These are phyloP conservation scores for Bathelium albidoporum DNA, from an alignment of 495 filamentous ascomycete species.

Conservation along the genomic window DNA sequence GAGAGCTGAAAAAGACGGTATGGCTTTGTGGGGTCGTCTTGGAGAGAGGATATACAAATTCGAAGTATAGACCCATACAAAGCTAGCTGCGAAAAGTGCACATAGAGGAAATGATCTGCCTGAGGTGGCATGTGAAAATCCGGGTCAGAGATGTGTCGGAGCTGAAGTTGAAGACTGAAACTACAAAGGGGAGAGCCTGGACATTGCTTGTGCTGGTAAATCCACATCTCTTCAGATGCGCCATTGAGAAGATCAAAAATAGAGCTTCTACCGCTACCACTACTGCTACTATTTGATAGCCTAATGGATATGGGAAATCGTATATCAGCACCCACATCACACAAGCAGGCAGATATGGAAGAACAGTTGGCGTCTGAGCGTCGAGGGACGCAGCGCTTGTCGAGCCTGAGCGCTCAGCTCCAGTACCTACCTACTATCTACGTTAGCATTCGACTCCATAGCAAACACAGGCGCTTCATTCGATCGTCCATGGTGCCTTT, in stretches of 20 bases:
- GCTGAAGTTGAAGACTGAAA: not conserved
- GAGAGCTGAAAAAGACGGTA: not conserved
- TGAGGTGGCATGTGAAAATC: not conserved
- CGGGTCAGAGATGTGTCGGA: not conserved
- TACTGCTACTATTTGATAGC: constrained; percentile 51
- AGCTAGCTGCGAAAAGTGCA: not conserved
- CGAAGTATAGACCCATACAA: not conserved
- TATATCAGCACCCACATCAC: not conserved
- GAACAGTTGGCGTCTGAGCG: not conserved
- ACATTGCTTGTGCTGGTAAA: constrained; percentile 10
- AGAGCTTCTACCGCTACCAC: not conserved
- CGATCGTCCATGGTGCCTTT: constrained; percentile 6
- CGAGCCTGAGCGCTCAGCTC: constrained; percentile 3
- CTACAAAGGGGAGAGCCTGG: not conserved
- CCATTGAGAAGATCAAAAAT: not conserved
- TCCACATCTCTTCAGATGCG: constrained; percentile 7
- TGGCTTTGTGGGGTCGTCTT: no score
- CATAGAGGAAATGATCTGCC: not conserved
- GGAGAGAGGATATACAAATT: not conserved
- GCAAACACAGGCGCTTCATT: constrained; percentile 8
- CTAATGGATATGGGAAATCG: constrained; percentile 43
- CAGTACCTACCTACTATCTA: constrained; percentile 7
- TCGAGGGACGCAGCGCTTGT: not conserved
- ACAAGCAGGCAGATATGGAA: not conserved
- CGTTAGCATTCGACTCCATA: constrained; percentile 11